phyloP scores from a whole-genome alignment of 2,329 filamentous ascomycete genomes.

The Zalaria obscura region DNA sequence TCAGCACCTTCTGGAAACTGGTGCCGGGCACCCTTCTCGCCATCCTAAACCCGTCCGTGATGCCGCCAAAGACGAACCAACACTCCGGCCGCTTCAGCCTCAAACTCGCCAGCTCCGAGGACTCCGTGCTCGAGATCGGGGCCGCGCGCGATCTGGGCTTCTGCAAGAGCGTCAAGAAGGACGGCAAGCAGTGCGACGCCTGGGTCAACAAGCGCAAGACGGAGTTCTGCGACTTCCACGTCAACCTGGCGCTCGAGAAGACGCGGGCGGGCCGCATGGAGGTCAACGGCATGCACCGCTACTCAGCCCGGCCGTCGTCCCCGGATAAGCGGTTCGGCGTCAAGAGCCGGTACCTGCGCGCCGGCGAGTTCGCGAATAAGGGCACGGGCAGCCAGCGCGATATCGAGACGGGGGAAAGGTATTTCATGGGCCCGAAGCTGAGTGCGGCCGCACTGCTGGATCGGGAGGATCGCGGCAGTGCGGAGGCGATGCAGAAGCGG shows the following conservation, averaged over 20 bases:
- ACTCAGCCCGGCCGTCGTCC: background rate
- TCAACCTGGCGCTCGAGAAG: constrained; percentile 67
- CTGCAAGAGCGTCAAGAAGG: constrained; percentile 73
- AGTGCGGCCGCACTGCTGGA: constrained; percentile 52
- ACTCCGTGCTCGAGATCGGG: constrained; percentile 83
- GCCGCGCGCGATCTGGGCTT: constrained; percentile 72
- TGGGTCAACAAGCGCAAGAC: constrained; percentile 88
- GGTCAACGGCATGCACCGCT: constrained; percentile 50
- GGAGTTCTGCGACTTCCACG: constrained; percentile 84
- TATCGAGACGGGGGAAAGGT: constrained; percentile 11
- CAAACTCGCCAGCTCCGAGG: constrained; percentile 70
- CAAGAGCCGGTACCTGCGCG: background rate
- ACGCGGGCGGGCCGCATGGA: constrained; percentile 58
- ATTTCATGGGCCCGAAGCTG: constrained; percentile 9
- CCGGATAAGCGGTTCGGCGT: constrained; percentile 6
- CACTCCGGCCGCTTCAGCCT: constrained; percentile 73
- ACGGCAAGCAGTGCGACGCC: constrained; percentile 62
- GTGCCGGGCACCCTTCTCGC: constrained; percentile 81
- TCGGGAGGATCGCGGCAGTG: constrained; percentile 35
- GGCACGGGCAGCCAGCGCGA: constrained; percentile 14
- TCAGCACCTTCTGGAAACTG: constrained; percentile 89
- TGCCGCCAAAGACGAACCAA: constrained; percentile 67
- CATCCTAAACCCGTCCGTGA: constrained; percentile 78
- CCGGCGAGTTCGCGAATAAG: background rate
- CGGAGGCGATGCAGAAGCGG: constrained; percentile 43